These are phyloP conservation scores for Colletotrichum godetiae DNA, from an alignment of 2,329 filamentous ascomycete species.

Conservation along the genomic window DNA sequence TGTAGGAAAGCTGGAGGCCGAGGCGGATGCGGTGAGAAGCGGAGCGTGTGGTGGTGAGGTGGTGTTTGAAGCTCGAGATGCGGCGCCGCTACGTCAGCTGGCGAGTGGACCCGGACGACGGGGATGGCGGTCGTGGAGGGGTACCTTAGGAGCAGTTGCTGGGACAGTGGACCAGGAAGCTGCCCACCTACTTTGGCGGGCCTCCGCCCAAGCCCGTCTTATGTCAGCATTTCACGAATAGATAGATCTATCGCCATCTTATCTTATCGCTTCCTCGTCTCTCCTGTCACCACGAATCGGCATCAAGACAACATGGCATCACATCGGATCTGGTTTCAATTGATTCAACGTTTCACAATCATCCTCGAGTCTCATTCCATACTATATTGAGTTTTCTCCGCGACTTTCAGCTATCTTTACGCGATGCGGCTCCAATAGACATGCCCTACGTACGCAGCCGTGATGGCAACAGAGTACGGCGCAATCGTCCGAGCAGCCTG, in stretches of 20 bases:
- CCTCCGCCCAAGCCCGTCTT: constrained; percentile 7
- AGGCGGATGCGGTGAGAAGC: neutral
- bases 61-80: constrained; percentile 17
- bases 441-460: neutral
- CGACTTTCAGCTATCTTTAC: neutral
- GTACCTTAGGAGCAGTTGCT: neutral
- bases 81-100: constrained; percentile 31
- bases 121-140: neutral
- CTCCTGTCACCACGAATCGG: neutral
- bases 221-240: neutral
- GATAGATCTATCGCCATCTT: neutral
- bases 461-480: neutral
- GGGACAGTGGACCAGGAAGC: neutral
- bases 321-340: neutral
- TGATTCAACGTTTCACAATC: neutral
- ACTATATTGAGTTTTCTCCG: neutral
- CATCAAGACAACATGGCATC: neutral
- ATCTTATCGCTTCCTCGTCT: neutral
- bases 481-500: constrained; percentile 39
- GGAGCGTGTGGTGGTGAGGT: neutral
- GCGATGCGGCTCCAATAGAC: neutral
- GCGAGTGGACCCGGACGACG: constrained; percentile 8
- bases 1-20: too few relatives aligned
- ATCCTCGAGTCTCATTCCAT: neutral
- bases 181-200: constrained; percentile 1